phyloP scores from a whole-genome alignment of 2,329 filamentous ascomycete species.

The Chalara sp. region DNA sequence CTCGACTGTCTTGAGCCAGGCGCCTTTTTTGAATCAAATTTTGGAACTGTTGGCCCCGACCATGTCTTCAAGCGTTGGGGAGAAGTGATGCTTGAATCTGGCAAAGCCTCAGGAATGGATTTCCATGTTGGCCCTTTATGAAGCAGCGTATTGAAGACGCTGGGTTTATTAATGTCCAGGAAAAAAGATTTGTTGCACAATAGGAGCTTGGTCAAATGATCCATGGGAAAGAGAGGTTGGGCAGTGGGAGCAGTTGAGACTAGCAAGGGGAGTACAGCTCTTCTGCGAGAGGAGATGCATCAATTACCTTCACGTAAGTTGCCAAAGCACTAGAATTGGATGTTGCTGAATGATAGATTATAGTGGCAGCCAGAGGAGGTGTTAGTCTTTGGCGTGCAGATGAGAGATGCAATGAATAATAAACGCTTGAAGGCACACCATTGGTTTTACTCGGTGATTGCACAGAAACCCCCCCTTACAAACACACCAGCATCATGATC shows the following conservation, averaged over 20 bases:
- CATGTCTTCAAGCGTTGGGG: constrained; percentile 12
- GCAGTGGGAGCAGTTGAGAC: constrained; percentile 10
- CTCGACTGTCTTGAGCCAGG: constrained; percentile 13
- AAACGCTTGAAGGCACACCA: constrained; percentile 9
- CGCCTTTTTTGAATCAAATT: constrained; percentile 8
- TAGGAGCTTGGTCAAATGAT: constrained; percentile 39
- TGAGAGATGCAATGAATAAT: constrained; percentile 10
- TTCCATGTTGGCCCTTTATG: constrained; percentile 11
- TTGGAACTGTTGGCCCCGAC: constrained; percentile 5
- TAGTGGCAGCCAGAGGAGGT: constrained; percentile 12
- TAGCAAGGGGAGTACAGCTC: constrained; percentile 9
- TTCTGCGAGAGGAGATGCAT: constrained; percentile 13
- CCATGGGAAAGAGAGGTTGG: constrained; percentile 10
- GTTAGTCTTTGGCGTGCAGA: constrained; percentile 7
- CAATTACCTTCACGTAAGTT: constrained; percentile 8
- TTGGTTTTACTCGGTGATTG: constrained; percentile 1
- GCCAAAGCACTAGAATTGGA: background rate
- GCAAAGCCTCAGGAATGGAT: constrained; percentile 11
- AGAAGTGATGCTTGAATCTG: constrained; percentile 10
- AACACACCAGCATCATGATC: no score
- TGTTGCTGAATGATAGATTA: background rate
- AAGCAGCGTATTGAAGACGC: constrained; percentile 28
- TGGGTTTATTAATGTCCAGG: constrained; percentile 35
- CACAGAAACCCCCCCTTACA: no score
- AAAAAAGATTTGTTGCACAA: constrained; percentile 37